These are phyloP conservation scores for Goniomonas avonlea DNA, from an alignment of 78 protist genomes.

Conservation along the genomic window DNA sequence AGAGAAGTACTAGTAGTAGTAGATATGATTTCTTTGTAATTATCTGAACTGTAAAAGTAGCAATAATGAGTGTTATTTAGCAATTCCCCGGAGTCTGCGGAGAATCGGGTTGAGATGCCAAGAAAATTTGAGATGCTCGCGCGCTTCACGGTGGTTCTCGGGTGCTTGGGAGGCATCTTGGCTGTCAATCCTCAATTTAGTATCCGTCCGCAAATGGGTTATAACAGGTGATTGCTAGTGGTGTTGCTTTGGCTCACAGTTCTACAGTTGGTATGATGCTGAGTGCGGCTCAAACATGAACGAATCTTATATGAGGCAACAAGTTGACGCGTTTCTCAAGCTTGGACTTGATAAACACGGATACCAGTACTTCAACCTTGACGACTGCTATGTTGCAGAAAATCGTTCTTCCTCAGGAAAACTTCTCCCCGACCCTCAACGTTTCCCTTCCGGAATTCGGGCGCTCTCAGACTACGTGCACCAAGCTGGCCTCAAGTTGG, in stretches of 20 bases:
- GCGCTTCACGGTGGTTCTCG: neutral
- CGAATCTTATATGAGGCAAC: neutral
- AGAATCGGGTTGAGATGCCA: neutral
- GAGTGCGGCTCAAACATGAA: neutral
- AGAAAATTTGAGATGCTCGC: neutral
- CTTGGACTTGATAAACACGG: neutral
- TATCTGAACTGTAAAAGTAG: too few species aligned
- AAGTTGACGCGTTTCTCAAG: neutral
- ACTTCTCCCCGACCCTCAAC: slow-evolving; percentile 13
- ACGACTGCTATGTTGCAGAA: slow-evolving; percentile 1
- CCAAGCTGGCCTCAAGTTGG: neutral
- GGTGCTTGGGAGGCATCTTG: neutral
- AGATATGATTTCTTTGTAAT: neutral
- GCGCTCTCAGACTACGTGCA: slow-evolving; percentile 29
- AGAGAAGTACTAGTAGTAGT: neutral
- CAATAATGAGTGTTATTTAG: too few species aligned
- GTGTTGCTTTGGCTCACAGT: neutral
- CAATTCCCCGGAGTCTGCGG: too few species aligned
- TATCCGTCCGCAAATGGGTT: neutral
- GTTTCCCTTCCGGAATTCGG: slow-evolving; percentile 34
- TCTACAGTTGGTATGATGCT: neutral
- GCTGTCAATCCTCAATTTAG: neutral
- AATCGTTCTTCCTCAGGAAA: neutral
- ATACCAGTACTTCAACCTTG: slow-evolving; percentile 22
- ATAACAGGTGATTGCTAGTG: neutral